Evolutionary conservation across 257 asterid species (phyloP).

Genomic region (Rehmannia glutinosa): DNA sequence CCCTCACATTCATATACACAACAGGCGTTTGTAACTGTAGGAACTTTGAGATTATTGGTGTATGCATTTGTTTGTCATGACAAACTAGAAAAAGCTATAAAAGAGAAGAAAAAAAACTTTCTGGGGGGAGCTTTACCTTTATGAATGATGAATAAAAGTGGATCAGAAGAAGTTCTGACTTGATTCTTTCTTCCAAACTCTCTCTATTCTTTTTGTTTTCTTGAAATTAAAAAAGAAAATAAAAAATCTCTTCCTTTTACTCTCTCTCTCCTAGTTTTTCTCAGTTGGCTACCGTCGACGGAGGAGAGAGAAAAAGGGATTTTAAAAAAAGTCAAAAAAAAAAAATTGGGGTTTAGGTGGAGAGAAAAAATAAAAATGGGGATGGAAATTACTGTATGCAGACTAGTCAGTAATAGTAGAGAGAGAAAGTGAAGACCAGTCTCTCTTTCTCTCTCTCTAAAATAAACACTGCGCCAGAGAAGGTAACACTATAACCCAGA

Average conservation of each 20-base stretch:
- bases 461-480: neutral
- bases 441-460: constrained; percentile 23
- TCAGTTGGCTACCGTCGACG: constrained; percentile 44
- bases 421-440: constrained; percentile 20
- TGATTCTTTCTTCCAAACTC: constrained; percentile 25
- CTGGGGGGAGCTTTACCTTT: constrained; percentile 29
- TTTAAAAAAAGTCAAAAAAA: constrained; percentile 15
- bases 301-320: constrained; percentile 34
- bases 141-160: constrained; percentile 18
- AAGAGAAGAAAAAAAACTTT: constrained; percentile 3
- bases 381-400: constrained; percentile 13
- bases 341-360: constrained; percentile 17
- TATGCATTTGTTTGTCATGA: constrained; percentile 25
- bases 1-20: constrained; percentile 25
- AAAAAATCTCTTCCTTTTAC: neutral
- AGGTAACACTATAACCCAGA: neutral
- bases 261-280: constrained; percentile 24
- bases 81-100: neutral
- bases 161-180: constrained; percentile 32
- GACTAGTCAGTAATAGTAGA: constrained; percentile 19
- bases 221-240: neutral
- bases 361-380: constrained; percentile 8
- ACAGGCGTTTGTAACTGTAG: neutral
- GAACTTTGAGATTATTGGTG: constrained; percentile 21
- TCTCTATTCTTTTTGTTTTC: constrained; percentile 10